phyloP scores from a whole-genome alignment of 2,329 filamentous ascomycete genomes.

The Sphaerulina vaccinii region DNA sequence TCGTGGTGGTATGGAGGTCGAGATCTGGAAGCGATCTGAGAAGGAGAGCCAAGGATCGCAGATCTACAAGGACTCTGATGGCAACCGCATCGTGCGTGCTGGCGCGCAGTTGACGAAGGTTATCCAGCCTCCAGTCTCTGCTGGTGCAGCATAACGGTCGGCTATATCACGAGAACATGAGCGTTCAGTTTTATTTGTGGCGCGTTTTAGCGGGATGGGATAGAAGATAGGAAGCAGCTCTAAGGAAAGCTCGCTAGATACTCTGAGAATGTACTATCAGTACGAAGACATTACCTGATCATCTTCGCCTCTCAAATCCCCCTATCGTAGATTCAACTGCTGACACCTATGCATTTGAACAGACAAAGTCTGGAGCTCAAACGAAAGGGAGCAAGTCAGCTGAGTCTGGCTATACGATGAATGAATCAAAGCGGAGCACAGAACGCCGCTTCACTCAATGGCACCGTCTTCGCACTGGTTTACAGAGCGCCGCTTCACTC shows the following conservation, averaged over 20 bases:
- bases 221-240: constrained; percentile 7
- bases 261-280: constrained; percentile 3
- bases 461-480: no score
- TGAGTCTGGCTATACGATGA: no score
- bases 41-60: constrained; percentile 80
- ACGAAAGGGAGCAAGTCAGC: no score
- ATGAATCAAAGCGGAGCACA: no score
- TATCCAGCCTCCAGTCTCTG: constrained; percentile 73
- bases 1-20: constrained; percentile 81
- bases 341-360: no score
- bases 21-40: constrained; percentile 88
- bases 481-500: no score
- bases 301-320: not conserved
- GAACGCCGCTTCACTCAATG: no score
- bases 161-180: constrained; percentile 8
- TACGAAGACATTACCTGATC: not conserved
- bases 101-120: constrained; percentile 84
- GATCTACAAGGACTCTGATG: constrained; percentile 75
- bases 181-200: constrained; percentile 15
- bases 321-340: not conserved
- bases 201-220: constrained; percentile 24
- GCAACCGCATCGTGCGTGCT: constrained; percentile 80
- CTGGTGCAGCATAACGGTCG: constrained; percentile 68
- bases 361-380: no score
- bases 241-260: constrained; percentile 6